These are phyloP conservation scores for Neurospora sp. DNA, from an alignment of 495 filamentous ascomycete genomes.

Conservation along the genomic window DNA sequence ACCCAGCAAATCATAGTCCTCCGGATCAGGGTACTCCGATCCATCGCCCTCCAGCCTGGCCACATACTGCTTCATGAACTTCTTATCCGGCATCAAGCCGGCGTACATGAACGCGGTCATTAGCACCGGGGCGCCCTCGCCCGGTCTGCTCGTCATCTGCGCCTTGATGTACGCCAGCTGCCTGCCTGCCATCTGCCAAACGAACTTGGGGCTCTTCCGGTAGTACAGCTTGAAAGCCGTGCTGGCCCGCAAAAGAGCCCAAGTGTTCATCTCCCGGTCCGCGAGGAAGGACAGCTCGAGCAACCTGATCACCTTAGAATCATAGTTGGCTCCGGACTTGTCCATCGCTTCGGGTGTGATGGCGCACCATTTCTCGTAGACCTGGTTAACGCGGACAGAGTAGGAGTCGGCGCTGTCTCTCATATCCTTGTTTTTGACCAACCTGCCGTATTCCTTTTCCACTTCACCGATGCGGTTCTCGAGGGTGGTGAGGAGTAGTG, in stretches of 20 bases:
- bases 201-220: slow-evolving; percentile 28
- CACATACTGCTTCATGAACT: slow-evolving; percentile 22
- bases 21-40: slow-evolving; percentile 11
- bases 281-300: slow-evolving; percentile 34
- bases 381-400: slow-evolving; percentile 30
- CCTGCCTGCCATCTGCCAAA: slow-evolving; percentile 55
- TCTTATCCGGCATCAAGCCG: slow-evolving; percentile 28
- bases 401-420: slow-evolving; percentile 16
- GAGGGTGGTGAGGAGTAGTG: slow-evolving; percentile 23
- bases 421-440: slow-evolving; percentile 9
- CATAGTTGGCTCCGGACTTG: slow-evolving; percentile 11
- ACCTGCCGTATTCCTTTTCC: slow-evolving; percentile 21
- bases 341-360: slow-evolving; percentile 27
- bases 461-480: slow-evolving; percentile 22
- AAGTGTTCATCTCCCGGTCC: slow-evolving; percentile 27
- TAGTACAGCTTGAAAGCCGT: slow-evolving; percentile 41
- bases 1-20: slow-evolving; percentile 5
- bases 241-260: slow-evolving; percentile 55
- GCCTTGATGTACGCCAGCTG: slow-evolving; percentile 58
- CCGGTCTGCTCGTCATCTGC: slow-evolving; percentile 6
- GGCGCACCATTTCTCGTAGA: slow-evolving; percentile 33
- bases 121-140: slow-evolving; percentile 9
- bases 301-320: slow-evolving; percentile 20
- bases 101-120: slow-evolving; percentile 38
- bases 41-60: slow-evolving; percentile 16